Evolutionary conservation across 169 alveolate species (phyloP).

Genomic region (Babesia ovis): DNA sequence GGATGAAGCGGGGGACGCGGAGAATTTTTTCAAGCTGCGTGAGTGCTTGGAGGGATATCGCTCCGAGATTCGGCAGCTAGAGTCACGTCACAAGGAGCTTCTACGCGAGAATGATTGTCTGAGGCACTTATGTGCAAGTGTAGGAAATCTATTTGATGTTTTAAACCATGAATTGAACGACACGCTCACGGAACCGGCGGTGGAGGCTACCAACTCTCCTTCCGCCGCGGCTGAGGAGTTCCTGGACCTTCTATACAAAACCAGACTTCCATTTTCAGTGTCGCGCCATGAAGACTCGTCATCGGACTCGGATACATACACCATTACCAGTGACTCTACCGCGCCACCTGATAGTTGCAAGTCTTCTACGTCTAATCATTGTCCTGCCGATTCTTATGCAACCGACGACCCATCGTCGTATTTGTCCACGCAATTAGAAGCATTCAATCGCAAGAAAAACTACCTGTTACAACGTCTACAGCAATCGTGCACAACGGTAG

Average conservation of each 20-base stretch:
- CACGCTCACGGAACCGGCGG: background rate
- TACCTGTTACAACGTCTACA: slow-evolving; percentile 10
- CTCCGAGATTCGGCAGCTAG: slow-evolving; percentile 20
- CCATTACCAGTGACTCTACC: background rate
- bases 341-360: background rate
- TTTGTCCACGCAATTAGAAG: slow-evolving; percentile 14
- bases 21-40: slow-evolving; percentile 29
- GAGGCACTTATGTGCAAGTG: slow-evolving; percentile 11
- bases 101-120: slow-evolving; percentile 39
- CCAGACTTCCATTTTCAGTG: background rate
- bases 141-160: slow-evolving; percentile 42
- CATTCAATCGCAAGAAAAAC: slow-evolving; percentile 40
- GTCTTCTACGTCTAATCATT: background rate
- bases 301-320: background rate
- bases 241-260: background rate
- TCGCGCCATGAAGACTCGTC: background rate
- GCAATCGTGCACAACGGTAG: background rate
- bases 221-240: background rate
- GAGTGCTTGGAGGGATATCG: slow-evolving; percentile 54
- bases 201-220: background rate
- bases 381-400: background rate
- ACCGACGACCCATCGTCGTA: background rate
- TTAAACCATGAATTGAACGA: slow-evolving; percentile 23
- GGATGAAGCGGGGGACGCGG: slow-evolving; percentile 1
- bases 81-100: background rate